Evolutionary conservation across 441 rosid genomes (phyloP).

Genomic region (Arabidopsis lyrata): DNA sequence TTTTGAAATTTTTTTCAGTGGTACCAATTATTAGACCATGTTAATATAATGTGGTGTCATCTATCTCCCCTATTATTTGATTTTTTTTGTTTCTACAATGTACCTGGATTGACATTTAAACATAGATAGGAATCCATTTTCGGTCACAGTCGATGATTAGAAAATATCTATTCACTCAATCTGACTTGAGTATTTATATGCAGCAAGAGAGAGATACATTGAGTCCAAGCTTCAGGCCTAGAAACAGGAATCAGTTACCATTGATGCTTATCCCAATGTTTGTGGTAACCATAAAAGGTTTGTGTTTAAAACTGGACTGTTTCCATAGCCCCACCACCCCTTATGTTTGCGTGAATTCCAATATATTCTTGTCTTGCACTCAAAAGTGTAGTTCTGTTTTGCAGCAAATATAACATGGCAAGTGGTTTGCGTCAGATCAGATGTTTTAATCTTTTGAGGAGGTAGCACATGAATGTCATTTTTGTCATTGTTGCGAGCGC

Average conservation of each 20-base stretch:
- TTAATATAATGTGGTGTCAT: slow-evolving; percentile 1
- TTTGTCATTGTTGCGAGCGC: slow-evolving; percentile 98
- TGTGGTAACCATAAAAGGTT: slow-evolving; percentile 84
- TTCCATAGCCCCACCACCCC: neutral
- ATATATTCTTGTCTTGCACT: slow-evolving; percentile 31
- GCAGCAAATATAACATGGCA: slow-evolving; percentile 92
- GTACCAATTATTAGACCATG: slow-evolving; percentile 6
- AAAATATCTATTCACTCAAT: slow-evolving; percentile 26
- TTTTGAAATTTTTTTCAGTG: slow-evolving; percentile 18
- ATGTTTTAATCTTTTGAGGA: slow-evolving; percentile 98
- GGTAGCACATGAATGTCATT: slow-evolving; percentile 86
- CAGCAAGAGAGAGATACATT: slow-evolving; percentile 89
- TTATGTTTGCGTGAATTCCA: slow-evolving; percentile 5
- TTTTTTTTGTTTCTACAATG: slow-evolving; percentile 9
- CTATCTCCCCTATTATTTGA: slow-evolving; percentile 25
- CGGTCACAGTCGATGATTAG: slow-evolving; percentile 1
- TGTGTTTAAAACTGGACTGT: slow-evolving; percentile 36
- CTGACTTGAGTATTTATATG: slow-evolving; percentile 43
- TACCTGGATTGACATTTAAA: slow-evolving; percentile 15
- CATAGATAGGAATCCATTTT: slow-evolving; percentile 16
- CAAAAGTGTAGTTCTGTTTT: slow-evolving; percentile 43
- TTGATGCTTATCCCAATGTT: slow-evolving; percentile 72
- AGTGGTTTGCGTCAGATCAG: slow-evolving; percentile 79
- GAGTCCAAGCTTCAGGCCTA: slow-evolving; percentile 85
- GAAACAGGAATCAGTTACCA: slow-evolving; percentile 66